phyloP scores from a whole-genome alignment of 495 filamentous ascomycete genomes.

The Penicillium mononematosum region DNA sequence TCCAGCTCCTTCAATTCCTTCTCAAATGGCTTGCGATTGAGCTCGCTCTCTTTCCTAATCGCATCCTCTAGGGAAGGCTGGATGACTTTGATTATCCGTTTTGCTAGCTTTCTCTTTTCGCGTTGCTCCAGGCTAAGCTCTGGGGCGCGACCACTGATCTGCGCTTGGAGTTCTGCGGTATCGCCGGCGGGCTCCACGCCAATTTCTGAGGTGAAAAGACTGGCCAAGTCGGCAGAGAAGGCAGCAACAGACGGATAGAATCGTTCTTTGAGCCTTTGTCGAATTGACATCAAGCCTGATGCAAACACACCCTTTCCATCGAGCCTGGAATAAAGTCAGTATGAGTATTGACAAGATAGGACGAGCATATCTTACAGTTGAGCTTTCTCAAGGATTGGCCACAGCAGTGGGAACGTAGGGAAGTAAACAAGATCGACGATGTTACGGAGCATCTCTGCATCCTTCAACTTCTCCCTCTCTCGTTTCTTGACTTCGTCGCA shows the following conservation, averaged over 20 bases:
- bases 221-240: conserved; percentile 70
- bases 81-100: conserved; percentile 78
- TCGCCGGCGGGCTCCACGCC: conserved; percentile 54
- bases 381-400: conserved; percentile 78
- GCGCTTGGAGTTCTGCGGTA: conserved; percentile 51
- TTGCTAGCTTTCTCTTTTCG: conserved; percentile 68
- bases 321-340: conserved; percentile 56
- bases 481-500: conserved; percentile 68
- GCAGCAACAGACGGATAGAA: conserved; percentile 71
- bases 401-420: conserved; percentile 74
- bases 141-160: conserved; percentile 52
- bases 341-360: neutral
- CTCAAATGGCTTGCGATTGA: conserved; percentile 67
- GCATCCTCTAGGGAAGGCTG: conserved; percentile 76
- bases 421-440: conserved; percentile 89
- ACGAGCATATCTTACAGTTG: conserved; percentile 54
- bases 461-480: conserved; percentile 70
- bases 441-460: conserved; percentile 68
- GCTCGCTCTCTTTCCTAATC: conserved; percentile 72
- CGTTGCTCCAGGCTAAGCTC: conserved; percentile 63
- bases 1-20: conserved; percentile 71
- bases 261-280: conserved; percentile 64
- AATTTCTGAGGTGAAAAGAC: conserved; percentile 66
- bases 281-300: conserved; percentile 60
- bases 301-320: conserved; percentile 71